Base-by-base conservation (phyloP, 2,329 filamentous ascomycete species). In the Teratosphaeria epicoccoides region DNA sequence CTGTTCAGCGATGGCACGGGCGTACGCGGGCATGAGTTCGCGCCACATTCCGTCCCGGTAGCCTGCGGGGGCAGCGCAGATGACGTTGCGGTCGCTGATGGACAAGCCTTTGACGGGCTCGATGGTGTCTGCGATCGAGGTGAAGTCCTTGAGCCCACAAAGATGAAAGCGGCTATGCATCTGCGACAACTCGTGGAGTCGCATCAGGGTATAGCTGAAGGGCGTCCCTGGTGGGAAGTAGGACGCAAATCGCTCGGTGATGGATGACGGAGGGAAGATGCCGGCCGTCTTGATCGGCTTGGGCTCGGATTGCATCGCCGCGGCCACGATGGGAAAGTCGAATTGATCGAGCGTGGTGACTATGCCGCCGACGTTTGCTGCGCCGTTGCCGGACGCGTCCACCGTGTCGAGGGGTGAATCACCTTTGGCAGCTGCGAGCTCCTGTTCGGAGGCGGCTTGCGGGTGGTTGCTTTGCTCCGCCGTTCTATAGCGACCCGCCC, bases 211-310 rank as follows among this genome's bases (percentile, higher is more conserved):
- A 63, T 89, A 95, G 57, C 83, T 85, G 59, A 97, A 85, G 0
- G 90, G 88, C 0, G 87, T 90, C 5, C 79, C 78, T 0, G 82
- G 79, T 0, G 90, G 88, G 61, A 95, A 95, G 64, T 91, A 93
- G 2, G 80, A 78, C 1, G 86, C 78, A 64, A 97, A 93, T 6
- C 80, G 78, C 63, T 93, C 81, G 28, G 95, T 73, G 2, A 88
- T 76, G 24, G 76, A 68, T 1, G 80, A 75, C 0, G 89, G 87
- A 3, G 91, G 87, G 47, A 84, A 76, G 33, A 97, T 75, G 23
- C 85, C 87, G 0, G 88, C 91, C 1, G 78, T 76, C 44, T 73
- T 72, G 49, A 97, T 78, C 4, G 85, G 82, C 24, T 79, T 73
- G 2, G 85, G 78, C 2, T 88, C 79, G 1, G 70, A 67, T 1